Evolutionary conservation across 2,329 filamentous ascomycete species (phyloP).

Genomic region (Calonectria hongkongensis): DNA sequence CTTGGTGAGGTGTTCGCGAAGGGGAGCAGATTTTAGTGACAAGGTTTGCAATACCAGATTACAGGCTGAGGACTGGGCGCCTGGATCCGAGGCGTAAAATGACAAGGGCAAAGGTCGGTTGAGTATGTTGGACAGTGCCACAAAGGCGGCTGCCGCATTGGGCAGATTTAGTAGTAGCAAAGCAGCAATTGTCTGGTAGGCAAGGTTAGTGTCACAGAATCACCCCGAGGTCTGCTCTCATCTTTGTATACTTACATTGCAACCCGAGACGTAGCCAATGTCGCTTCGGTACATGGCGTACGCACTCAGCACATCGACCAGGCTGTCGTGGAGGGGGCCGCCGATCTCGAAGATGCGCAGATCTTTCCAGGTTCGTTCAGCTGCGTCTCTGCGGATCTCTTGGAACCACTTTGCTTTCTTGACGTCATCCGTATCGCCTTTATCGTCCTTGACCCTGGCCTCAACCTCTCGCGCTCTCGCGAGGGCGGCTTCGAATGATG

Average conservation of each 20-base stretch:
- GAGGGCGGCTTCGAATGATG: conserved; percentile 83
- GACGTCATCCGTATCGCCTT: conserved; percentile 72
- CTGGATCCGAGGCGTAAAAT: conserved; percentile 82
- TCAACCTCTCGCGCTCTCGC: conserved; percentile 79
- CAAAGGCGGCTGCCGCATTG: conserved; percentile 78
- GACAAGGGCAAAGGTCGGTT: conserved; percentile 85
- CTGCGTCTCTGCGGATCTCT: conserved; percentile 78
- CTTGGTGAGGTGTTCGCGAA: conserved; percentile 79
- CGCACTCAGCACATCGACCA: conserved; percentile 84
- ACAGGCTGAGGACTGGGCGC: conserved; percentile 82
- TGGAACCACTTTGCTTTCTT: conserved; percentile 77
- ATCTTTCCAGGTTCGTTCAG: conserved; percentile 80
- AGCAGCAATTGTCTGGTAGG: conserved; percentile 79
- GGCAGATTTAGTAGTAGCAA: conserved; percentile 83
- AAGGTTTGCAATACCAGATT: conserved; percentile 81
- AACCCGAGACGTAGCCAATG: conserved; percentile 85
- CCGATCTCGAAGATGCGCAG: conserved; percentile 82
- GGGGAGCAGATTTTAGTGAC: conserved; percentile 75
- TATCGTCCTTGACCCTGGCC: conserved; percentile 70
- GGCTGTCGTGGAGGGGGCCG: conserved; percentile 79
- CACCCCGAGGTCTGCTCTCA: conserved; percentile 28
- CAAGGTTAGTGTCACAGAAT: conserved; percentile 39
- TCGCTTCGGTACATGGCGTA: conserved; percentile 90
- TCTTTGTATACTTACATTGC: conserved; percentile 75
- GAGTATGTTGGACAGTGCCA: conserved; percentile 83